Base-by-base conservation (phyloP, 2,329 filamentous ascomycete species). In the Aureobasidium sp. region DNA sequence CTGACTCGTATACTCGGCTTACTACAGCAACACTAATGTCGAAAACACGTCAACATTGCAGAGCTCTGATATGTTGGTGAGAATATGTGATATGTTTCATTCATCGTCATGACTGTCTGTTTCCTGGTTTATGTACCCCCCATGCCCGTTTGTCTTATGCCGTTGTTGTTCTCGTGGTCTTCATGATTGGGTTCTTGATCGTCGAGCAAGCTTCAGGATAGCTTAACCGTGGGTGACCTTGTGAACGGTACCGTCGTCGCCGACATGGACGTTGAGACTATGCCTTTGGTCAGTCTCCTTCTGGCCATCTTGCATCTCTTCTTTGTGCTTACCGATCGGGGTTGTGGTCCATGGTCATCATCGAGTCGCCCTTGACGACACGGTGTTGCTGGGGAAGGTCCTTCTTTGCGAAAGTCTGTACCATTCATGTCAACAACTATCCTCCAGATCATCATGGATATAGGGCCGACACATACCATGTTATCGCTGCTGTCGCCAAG, bases 361-460 rank as follows among this genome's bases (percentile, higher is more conserved):
- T 75, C 61, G 74, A 73, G 62, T 75, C 78, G 45, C 76, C 73
- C 71, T 76, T 73, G 44, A 81, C 64, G 5, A 81, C 71, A 54
- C 78, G 75, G 68, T 79, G 77, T 65, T 77, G 71, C 64, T 77
- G 68, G 9, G 79, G 79, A 14, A 81, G 73, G 60, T 81, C 78
- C 45, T 72, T 71, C 68, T 78, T 79, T 17, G 79, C 79, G 64
- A 81, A 81, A 0, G 78, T 80, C 78, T 80, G 39, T 33, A 40
- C n/a, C 2, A n/a, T 4, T 2, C 48, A 9, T 9, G 49, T 49
- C 40, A 37, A 37, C 15, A 8, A 54, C 14, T 3, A 11, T 0
- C 9, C 29, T 15, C 27, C 15, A 11, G 24, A n/a, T 48, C 15
- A 14, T 27, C 14, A 48, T 48, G 29, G 2, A 15, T 22, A 57